These are phyloP conservation scores for Penstemon eatonii DNA, from an alignment of 257 asterid genomes.

Conservation along the genomic window DNA sequence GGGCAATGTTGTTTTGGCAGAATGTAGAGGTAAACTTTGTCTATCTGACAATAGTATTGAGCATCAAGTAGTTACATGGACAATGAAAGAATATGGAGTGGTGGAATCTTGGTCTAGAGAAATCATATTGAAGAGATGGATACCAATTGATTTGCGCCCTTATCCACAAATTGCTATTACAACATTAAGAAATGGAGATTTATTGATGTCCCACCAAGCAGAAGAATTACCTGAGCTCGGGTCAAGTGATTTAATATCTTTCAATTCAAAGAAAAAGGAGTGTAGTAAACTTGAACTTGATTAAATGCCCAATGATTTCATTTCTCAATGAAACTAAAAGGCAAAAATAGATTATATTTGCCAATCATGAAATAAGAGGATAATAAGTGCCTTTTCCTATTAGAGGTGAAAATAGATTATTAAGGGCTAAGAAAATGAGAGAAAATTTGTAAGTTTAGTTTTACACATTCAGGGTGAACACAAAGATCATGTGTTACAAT, in stretches of 20 bases:
- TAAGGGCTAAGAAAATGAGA: too few species aligned
- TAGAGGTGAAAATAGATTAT: too few species aligned
- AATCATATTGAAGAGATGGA: neutral
- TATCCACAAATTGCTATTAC: neutral
- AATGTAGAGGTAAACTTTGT: constrained; percentile 16
- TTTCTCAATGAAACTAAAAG: too few species aligned
- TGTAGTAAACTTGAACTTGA: neutral
- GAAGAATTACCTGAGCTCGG: too few species aligned
- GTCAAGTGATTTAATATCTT: neutral
- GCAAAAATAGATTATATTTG: too few species aligned
- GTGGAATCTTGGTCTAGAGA: constrained; percentile 23
- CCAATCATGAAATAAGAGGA: too few species aligned
- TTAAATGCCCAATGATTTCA: too few species aligned
- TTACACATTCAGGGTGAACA: too few species aligned
- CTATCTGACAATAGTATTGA: constrained; percentile 7
- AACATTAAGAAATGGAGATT: constrained; percentile 20
- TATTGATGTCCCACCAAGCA: constrained; percentile 1
- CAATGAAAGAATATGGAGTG: constrained; percentile 17
- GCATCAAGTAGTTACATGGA: constrained; percentile 15
- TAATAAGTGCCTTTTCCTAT: too few species aligned
- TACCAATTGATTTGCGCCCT: constrained; percentile 4
- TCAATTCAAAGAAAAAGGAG: neutral
- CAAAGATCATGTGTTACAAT: too few species aligned
- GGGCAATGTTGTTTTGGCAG: neutral
- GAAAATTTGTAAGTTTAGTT: too few species aligned